phyloP scores from a whole-genome alignment of 2,329 filamentous ascomycete genomes.

The Escovopsis sp. region DNA sequence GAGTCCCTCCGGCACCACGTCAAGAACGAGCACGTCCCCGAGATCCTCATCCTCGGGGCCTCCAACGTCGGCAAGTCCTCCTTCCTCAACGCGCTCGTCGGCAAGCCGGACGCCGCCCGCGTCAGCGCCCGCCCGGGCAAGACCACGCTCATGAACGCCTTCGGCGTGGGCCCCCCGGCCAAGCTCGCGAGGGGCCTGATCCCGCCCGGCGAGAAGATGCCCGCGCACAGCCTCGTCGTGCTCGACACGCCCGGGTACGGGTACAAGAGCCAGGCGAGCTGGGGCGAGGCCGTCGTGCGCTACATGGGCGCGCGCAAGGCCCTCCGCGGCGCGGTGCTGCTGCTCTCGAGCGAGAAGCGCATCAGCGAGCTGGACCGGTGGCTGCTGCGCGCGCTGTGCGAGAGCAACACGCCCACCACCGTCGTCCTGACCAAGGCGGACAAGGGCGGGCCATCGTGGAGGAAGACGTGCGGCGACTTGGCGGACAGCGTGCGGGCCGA shows the following conservation, averaged over 20 bases:
- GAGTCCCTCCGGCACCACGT: constrained; percentile 32
- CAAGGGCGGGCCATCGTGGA: constrained; percentile 24
- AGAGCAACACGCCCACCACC: constrained; percentile 28
- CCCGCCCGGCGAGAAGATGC: constrained; percentile 23
- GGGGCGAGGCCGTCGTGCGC: constrained; percentile 37
- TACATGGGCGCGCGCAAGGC: constrained; percentile 33
- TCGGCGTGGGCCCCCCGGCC: constrained; percentile 33
- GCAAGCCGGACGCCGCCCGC: constrained; percentile 29
- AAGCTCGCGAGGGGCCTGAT: constrained; percentile 14
- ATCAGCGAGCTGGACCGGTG: constrained; percentile 33
- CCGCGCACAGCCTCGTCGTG: constrained; percentile 32
- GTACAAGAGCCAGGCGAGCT: constrained; percentile 28
- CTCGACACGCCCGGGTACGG: constrained; percentile 40
- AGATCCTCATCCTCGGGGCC: constrained; percentile 68
- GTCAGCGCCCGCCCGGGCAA: constrained; percentile 37
- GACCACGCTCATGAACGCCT: constrained; percentile 41
- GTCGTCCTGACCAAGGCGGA: constrained; percentile 45
- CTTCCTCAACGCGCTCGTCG: constrained; percentile 69
- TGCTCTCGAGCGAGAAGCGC: constrained; percentile 39
- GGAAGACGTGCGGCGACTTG: constrained; percentile 12
- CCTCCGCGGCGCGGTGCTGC: constrained; percentile 36
- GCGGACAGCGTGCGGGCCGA: constrained; percentile 15
- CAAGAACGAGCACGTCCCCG: constrained; percentile 37
- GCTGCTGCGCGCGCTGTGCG: constrained; percentile 32
- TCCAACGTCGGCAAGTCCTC: constrained; percentile 86